A percentile compares a stretch with the other conserved stretches of the same genome.
Conservation (phyloP, 177 flowering plant genomes). For the Vitis hybrid region DNA sequence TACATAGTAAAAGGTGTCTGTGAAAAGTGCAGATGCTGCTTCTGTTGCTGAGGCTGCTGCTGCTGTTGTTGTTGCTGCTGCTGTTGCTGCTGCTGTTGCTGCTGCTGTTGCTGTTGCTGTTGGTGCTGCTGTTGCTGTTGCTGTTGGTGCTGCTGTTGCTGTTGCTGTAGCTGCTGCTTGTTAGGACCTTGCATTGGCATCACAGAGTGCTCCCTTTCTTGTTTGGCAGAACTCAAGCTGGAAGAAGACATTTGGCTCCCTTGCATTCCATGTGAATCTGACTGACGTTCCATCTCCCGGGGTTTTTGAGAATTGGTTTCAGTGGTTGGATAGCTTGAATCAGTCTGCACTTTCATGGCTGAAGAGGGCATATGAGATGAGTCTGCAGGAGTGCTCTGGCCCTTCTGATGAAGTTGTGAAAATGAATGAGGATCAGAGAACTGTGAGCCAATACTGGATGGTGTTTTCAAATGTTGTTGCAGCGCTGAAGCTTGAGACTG, state of each 20-base stretch:
- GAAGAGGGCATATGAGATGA: conserved; percentile 30
- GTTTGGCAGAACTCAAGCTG: conserved; percentile 29
- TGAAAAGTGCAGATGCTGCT: conserved; percentile 61
- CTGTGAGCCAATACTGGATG: conserved; percentile 35
- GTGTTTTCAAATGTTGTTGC: conserved; percentile 33
- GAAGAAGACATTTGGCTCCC: conserved; percentile 44
- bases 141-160: too few relatives aligned
- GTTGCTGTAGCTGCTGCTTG: conserved; percentile 61
- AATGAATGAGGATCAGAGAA: conserved; percentile 32
- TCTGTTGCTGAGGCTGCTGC: too few relatives aligned
- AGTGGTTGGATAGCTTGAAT: conserved; percentile 25
- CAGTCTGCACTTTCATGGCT: conserved; percentile 29
- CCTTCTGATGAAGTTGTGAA: conserved; percentile 41
- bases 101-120: conserved; percentile 31
- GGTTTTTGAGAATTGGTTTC: conserved; percentile 38
- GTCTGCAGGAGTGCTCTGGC: conserved; percentile 26
- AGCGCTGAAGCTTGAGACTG: conserved; percentile 43
- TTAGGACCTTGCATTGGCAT: conserved; percentile 44
- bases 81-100: conserved; percentile 26
- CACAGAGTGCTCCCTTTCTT: conserved; percentile 52
- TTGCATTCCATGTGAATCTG: conserved; percentile 47
- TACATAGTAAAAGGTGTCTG: conserved; percentile 62
- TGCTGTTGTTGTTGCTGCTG: too few relatives aligned
- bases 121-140: too few relatives aligned
- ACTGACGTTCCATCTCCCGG: conserved; percentile 40